phyloP scores from a whole-genome alignment of 768 basidiomycete genomes.

The Lactarius hatsudake region DNA sequence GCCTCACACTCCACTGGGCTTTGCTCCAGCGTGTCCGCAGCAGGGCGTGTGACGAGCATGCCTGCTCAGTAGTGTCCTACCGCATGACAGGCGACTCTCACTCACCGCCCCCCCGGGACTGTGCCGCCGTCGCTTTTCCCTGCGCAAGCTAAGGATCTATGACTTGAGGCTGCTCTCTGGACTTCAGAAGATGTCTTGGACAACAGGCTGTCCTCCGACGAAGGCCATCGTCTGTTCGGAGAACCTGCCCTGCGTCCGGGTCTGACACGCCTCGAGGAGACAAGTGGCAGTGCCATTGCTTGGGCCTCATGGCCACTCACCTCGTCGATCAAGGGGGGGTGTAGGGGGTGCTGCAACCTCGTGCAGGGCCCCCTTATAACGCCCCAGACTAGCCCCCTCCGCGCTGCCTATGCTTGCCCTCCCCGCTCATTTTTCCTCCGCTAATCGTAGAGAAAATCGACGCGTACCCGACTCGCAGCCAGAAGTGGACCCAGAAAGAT shows the following conservation, averaged over 20 bases:
- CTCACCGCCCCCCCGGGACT: background rate
- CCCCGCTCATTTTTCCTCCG: background rate
- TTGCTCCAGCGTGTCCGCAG: constrained; percentile 7
- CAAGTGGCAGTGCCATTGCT: background rate
- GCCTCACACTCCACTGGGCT: background rate
- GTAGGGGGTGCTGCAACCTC: background rate
- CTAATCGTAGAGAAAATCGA: background rate
- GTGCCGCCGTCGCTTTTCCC: background rate
- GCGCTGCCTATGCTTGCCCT: background rate
- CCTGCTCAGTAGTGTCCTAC: background rate
- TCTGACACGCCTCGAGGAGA: background rate
- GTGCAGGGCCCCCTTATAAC: constrained; percentile 8
- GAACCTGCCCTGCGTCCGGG: background rate
- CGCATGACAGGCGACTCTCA: background rate
- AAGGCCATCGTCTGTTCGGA: background rate
- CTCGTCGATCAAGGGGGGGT: background rate
- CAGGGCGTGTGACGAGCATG: background rate
- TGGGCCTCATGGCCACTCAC: background rate
- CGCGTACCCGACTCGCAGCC: background rate
- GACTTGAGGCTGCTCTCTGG: background rate
- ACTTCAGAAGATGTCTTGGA: background rate
- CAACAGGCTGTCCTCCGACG: background rate
- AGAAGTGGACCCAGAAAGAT: background rate
- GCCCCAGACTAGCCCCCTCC: background rate
- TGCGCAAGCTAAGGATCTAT: background rate